phyloP scores from a whole-genome alignment of 192 early-diverging fungal genomes.

The Coemansia sp. region DNA sequence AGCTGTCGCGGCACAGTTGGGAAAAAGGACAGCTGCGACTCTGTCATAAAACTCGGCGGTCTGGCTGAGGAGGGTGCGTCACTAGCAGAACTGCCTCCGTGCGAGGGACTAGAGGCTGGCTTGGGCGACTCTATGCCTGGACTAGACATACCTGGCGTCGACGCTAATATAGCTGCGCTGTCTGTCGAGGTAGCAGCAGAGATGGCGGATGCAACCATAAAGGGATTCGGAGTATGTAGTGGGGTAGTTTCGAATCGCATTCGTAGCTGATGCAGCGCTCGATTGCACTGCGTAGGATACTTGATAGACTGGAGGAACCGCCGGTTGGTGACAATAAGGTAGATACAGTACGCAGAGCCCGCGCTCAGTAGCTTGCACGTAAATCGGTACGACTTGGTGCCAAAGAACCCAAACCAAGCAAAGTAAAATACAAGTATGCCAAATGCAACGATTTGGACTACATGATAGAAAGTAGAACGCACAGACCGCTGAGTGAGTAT shows the following conservation, averaged over 20 bases:
- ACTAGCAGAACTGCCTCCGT: background rate
- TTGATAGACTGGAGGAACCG: slow-evolving; percentile 53
- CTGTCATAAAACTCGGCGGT: slow-evolving; percentile 21
- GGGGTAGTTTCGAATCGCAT: slow-evolving; percentile 53
- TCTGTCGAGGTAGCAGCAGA: slow-evolving; percentile 8
- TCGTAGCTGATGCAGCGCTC: slow-evolving; percentile 54
- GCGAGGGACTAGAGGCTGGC: background rate
- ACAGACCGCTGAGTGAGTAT: background rate
- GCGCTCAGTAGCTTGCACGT: slow-evolving; percentile 53
- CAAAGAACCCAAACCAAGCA: slow-evolving; percentile 55
- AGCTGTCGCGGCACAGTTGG: slow-evolving; percentile 55
- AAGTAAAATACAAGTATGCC: slow-evolving; percentile 52
- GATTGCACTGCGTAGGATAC: slow-evolving; percentile 54
- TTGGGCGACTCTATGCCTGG: background rate
- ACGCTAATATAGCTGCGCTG: background rate
- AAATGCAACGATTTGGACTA: slow-evolving; percentile 49
- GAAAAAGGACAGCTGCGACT: slow-evolving; percentile 54
- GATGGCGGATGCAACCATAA: slow-evolving; percentile 15
- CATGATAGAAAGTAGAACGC: background rate
- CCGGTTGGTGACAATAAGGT: slow-evolving; percentile 50
- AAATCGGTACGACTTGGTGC: slow-evolving; percentile 44
- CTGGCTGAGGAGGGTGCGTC: background rate
- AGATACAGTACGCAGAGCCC: slow-evolving; percentile 56
- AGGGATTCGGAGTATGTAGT: slow-evolving; percentile 22
- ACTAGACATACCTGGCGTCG: background rate